Conservation (phyloP, 2,329 filamentous ascomycete genomes). For the Aspergillus flavus region DNA sequence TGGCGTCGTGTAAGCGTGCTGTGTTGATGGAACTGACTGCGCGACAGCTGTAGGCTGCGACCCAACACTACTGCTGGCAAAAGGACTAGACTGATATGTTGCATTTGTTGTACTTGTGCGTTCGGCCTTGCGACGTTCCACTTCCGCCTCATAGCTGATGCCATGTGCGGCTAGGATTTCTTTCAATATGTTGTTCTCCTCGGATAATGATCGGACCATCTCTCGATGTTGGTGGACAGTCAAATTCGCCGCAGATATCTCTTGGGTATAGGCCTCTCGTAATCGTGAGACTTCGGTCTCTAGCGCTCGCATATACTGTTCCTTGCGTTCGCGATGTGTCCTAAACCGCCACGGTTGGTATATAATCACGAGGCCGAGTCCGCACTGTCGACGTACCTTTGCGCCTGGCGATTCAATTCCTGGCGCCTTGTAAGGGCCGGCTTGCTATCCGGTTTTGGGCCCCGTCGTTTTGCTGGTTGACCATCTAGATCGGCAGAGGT, state of each 20-base stretch:
- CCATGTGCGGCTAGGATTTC: slow-evolving; percentile 62
- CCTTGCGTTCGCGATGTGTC: slow-evolving; percentile 95
- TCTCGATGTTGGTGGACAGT: slow-evolving; percentile 68
- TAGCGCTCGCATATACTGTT: slow-evolving; percentile 90
- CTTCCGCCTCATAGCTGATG: slow-evolving; percentile 57
- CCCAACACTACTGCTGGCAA: slow-evolving; percentile 41
- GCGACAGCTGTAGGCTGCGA: slow-evolving; percentile 33
- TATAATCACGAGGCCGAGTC: slow-evolving; percentile 6
- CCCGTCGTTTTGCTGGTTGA: slow-evolving; percentile 82
- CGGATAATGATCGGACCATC: slow-evolving; percentile 68
- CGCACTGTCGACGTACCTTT: slow-evolving; percentile 63
- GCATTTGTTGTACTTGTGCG: slow-evolving; percentile 25
- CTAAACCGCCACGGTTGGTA: slow-evolving; percentile 49
- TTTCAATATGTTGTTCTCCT: slow-evolving; percentile 79
- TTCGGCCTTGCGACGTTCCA: slow-evolving; percentile 42
- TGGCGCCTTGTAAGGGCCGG: slow-evolving; percentile 89
- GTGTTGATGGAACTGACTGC: slow-evolving; percentile 30
- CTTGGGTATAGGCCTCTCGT: slow-evolving; percentile 73
- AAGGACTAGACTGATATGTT: slow-evolving; percentile 42
- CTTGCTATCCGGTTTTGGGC: slow-evolving; percentile 95
- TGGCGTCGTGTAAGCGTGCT: slow-evolving; percentile 32
- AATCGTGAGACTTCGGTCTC: slow-evolving; percentile 89
- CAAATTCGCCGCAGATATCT: slow-evolving; percentile 58
- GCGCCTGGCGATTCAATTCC: slow-evolving; percentile 92
- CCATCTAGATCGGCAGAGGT: slow-evolving; percentile 62